These are phyloP conservation scores for Exserohilum turcica DNA, from an alignment of 2,329 filamentous ascomycete genomes.

Conservation along the genomic window DNA sequence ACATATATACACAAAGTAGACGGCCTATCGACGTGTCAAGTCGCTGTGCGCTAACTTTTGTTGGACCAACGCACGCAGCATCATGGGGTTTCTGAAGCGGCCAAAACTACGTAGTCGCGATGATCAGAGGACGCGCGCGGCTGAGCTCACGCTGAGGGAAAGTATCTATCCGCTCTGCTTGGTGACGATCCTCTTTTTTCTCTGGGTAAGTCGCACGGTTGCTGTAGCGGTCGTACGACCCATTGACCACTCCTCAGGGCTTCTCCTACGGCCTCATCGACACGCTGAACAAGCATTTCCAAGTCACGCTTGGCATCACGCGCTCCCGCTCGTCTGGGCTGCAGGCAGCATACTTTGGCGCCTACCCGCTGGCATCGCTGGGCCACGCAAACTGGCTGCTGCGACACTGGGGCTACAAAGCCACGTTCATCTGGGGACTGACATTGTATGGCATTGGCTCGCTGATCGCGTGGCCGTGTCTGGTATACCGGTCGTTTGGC, in stretches of 20 bases:
- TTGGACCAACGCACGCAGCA: not conserved
- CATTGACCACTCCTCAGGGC: conserved; percentile 39
- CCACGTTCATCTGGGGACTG: conserved; percentile 58
- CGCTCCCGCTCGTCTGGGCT: conserved; percentile 53
- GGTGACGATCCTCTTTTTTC: conserved; percentile 69
- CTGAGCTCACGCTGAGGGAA: conserved; percentile 68
- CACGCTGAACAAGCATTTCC: conserved; percentile 58
- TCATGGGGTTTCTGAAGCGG: conserved; percentile 41
- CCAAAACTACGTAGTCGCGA: conserved; percentile 39
- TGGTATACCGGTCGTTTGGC: conserved; percentile 60
- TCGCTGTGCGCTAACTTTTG: too few species aligned
- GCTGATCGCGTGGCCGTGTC: conserved; percentile 64
- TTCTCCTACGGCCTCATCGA: conserved; percentile 64
- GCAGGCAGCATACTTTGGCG: conserved; percentile 57
- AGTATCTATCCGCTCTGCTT: conserved; percentile 70
- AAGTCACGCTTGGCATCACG: conserved; percentile 52
- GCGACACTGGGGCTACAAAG: conserved; percentile 56
- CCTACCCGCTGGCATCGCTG: conserved; percentile 56
- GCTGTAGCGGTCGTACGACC: too few species aligned
- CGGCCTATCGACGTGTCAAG: too few species aligned
- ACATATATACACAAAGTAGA: not conserved
- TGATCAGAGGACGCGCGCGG: conserved; percentile 57
- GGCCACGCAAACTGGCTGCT: conserved; percentile 57
- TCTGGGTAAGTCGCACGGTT: conserved; percentile 61
- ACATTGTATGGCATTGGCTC: conserved; percentile 62